Percentiles rank a stretch among this genome's conserved stretches.
phyloP scores from a whole-genome alignment of 2,329 filamentous ascomycete genomes.

The Hymenoscyphus scutula region DNA sequence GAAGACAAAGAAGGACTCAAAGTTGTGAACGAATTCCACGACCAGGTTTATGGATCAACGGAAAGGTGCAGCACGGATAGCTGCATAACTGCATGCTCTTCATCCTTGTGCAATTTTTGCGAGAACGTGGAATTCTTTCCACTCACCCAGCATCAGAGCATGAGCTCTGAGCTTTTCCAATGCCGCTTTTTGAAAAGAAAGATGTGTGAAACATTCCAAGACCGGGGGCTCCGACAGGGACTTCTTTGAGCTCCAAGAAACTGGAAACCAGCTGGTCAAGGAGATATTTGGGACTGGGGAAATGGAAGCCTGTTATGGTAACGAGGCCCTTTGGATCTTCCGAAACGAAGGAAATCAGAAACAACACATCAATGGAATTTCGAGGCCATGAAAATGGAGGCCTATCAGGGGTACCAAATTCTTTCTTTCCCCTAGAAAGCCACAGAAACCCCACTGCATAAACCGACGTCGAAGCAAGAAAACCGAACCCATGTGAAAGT shows the following conservation, averaged over 20 bases:
- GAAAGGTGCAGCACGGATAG: background rate
- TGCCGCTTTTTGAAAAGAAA: background rate
- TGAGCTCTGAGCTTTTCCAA: background rate
- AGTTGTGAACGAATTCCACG: slow-evolving; percentile 14
- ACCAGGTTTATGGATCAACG: background rate
- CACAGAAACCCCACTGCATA: background rate
- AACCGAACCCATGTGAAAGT: background rate
- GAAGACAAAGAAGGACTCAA: slow-evolving; percentile 30
- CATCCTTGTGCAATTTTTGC: too few relatives aligned
- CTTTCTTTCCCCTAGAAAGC: background rate
- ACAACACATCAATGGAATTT: background rate
- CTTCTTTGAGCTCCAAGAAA: background rate
- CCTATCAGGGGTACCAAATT: background rate
- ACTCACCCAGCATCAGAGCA: background rate
- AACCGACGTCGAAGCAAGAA: background rate
- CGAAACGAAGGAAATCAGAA: background rate
- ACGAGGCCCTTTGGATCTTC: background rate
- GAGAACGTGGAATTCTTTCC: background rate
- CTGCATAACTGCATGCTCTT: background rate
- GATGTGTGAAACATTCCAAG: background rate
- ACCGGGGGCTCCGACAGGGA: background rate
- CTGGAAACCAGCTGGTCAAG: background rate
- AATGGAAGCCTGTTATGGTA: background rate
- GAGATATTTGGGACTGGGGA: background rate
- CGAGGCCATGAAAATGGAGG: background rate